phyloP scores from a whole-genome alignment of 1,139 yeast species.

The Yamadazyma friedrichii region DNA sequence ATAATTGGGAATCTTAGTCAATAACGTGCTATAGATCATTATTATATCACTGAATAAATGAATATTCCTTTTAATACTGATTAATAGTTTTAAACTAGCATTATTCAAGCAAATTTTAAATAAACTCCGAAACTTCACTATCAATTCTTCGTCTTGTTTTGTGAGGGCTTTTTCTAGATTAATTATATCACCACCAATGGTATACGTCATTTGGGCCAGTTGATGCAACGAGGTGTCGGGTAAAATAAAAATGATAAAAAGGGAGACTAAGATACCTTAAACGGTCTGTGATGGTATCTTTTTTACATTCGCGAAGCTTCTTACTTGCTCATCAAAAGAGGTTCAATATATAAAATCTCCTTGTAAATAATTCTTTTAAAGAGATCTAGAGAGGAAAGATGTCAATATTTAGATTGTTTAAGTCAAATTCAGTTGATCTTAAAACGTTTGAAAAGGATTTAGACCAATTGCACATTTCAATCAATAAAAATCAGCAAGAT shows the following conservation, averaged over 20 bases:
- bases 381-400: too few relatives aligned
- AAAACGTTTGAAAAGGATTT: slow-evolving; percentile 51
- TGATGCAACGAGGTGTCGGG: neutral
- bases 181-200: slow-evolving; percentile 31
- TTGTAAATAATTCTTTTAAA: neutral
- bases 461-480: slow-evolving; percentile 39
- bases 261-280: too few relatives aligned
- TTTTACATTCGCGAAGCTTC: neutral
- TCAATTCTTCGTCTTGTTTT: slow-evolving; percentile 24
- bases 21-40: slow-evolving; percentile 40
- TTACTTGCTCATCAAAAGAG: neutral
- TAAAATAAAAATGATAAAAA: neutral
- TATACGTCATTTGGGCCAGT: slow-evolving; percentile 33
- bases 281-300: too few relatives aligned
- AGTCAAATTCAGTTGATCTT: slow-evolving; percentile 45
- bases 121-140: slow-evolving; percentile 28
- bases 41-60: slow-evolving; percentile 41
- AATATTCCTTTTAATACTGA: slow-evolving; percentile 30
- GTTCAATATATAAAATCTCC: too few relatives aligned
- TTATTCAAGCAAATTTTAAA: slow-evolving; percentile 36
- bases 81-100: slow-evolving; percentile 27
- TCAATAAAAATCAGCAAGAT: slow-evolving; percentile 21
- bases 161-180: slow-evolving; percentile 21
- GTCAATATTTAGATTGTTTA: slow-evolving; percentile 33
- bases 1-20: slow-evolving; percentile 40